phyloP scores from a whole-genome alignment of 148 eudicot species.

The Bassia scoparia region DNA sequence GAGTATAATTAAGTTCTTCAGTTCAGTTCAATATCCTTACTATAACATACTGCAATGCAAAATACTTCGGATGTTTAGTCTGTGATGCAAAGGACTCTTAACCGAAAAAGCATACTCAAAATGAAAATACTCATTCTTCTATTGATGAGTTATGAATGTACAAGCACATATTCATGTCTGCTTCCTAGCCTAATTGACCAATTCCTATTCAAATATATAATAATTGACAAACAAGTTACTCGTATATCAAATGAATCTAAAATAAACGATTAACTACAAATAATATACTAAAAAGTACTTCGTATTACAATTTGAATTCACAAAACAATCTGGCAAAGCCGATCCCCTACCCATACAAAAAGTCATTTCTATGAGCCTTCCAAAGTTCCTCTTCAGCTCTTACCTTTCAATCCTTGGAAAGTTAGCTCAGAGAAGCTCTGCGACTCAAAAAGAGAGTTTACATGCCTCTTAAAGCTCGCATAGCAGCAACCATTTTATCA shows the following conservation, averaged over 20 bases:
- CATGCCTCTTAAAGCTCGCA: slow-evolving; percentile 75
- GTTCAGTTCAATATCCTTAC: too few relatives aligned
- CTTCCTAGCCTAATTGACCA: background rate
- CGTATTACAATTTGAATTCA: slow-evolving; percentile 53
- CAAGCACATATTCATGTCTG: background rate
- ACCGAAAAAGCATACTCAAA: too few relatives aligned
- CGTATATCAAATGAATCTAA: background rate
- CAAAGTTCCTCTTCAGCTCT: slow-evolving; percentile 55
- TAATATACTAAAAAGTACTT: background rate
- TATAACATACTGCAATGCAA: too few relatives aligned
- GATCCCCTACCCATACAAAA: slow-evolving; percentile 75
- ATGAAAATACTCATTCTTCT: too few relatives aligned
- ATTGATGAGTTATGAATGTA: too few relatives aligned
- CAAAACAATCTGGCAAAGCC: slow-evolving; percentile 95
- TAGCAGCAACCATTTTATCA: slow-evolving; percentile 98
- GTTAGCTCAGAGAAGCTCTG: slow-evolving; percentile 60
- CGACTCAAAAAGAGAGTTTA: slow-evolving; percentile 71
- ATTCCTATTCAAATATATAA: background rate
- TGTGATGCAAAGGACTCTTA: too few relatives aligned
- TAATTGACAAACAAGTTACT: background rate
- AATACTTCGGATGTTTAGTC: too few relatives aligned
- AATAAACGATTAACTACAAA: too few relatives aligned
- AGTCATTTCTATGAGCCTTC: slow-evolving; percentile 72
- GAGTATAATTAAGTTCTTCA: too few relatives aligned
- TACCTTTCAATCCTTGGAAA: slow-evolving; percentile 52